A percentile compares a stretch with the other conserved stretches of the same genome.
Conservation (phyloP, 441 rosid species). For the Croton laevigatus region DNA sequence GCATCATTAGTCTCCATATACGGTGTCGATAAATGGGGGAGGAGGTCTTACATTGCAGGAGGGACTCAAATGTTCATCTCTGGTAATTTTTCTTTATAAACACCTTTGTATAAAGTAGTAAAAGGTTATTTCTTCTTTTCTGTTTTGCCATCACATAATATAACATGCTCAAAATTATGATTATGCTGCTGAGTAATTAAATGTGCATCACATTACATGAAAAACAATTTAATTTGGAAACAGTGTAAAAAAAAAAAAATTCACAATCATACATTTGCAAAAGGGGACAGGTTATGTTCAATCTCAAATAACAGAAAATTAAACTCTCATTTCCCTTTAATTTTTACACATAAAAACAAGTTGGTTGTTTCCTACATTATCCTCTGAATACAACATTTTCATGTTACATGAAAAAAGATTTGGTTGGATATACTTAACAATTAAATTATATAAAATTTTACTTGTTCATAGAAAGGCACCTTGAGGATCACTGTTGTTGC, state of each 20-base stretch:
- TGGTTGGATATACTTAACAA: slow-evolving; percentile 23
- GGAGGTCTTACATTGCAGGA: no score
- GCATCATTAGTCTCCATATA: no score
- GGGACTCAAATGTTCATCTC: no score
- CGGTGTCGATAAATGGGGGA: no score
- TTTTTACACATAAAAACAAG: slow-evolving; percentile 26
- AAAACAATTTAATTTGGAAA: slow-evolving; percentile 12
- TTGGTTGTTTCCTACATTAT: slow-evolving; percentile 25
- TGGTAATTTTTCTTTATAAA: no score
- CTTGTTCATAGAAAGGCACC: neutral
- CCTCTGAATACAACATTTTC: slow-evolving; percentile 21
- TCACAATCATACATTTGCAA: slow-evolving; percentile 33
- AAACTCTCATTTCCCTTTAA: slow-evolving; percentile 22
- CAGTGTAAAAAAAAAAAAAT: neutral
- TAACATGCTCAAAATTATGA: no score
- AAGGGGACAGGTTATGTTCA: slow-evolving; percentile 18
- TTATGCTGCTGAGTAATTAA: no score
- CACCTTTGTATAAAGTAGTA: no score
- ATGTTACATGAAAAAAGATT: slow-evolving; percentile 22
- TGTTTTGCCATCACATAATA: no score
- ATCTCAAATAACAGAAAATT: slow-evolving; percentile 30
- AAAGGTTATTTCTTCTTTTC: no score
- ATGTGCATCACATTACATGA: neutral
- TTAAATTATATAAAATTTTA: slow-evolving; percentile 18
- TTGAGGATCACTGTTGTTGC: slow-evolving; percentile 15